Conservation (phyloP, 805 yeast species). For the Starmerella floricola region DNA sequence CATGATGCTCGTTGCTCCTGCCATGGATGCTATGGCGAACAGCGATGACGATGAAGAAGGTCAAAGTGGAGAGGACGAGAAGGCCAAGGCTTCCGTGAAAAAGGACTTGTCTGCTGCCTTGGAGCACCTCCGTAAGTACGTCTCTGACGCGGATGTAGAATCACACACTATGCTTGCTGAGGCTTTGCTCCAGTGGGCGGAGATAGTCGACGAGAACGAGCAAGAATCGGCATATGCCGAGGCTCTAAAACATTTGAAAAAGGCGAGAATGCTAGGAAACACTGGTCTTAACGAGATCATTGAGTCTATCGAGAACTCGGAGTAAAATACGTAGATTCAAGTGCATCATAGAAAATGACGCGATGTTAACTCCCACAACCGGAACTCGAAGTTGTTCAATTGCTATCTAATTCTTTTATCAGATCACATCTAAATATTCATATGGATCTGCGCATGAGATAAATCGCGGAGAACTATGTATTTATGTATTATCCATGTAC, state of each 20-base stretch:
- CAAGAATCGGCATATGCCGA: constrained; percentile 54
- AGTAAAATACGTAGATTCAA: too few relatives aligned
- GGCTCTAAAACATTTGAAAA: constrained; percentile 42
- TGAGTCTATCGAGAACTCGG: constrained; percentile 25
- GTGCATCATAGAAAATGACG: too few relatives aligned
- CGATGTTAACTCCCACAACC: too few relatives aligned
- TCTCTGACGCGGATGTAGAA: constrained; percentile 62
- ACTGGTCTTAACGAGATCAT: constrained; percentile 30
- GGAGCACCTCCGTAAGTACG: constrained; percentile 42
- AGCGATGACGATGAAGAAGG: constrained; percentile 22
- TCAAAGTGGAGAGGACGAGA: constrained; percentile 14
- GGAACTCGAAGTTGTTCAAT: too few relatives aligned
- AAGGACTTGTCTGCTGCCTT: constrained; percentile 38
- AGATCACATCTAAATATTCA: too few relatives aligned
- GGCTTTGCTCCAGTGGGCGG: constrained; percentile 68
- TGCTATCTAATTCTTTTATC: too few relatives aligned
- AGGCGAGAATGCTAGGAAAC: constrained; percentile 28
- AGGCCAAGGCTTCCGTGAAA: constrained; percentile 16
- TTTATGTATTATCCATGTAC: background rate
- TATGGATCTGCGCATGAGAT: too few relatives aligned
- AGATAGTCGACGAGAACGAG: constrained; percentile 50
- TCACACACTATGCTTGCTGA: constrained; percentile 80
- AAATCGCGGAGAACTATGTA: too few relatives aligned
- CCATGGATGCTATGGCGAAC: constrained; percentile 25
- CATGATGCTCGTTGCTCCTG: constrained; percentile 26